Base-by-base conservation (phyloP, 139 green algal genomes). In the Pedinophyceae sp. region DNA sequence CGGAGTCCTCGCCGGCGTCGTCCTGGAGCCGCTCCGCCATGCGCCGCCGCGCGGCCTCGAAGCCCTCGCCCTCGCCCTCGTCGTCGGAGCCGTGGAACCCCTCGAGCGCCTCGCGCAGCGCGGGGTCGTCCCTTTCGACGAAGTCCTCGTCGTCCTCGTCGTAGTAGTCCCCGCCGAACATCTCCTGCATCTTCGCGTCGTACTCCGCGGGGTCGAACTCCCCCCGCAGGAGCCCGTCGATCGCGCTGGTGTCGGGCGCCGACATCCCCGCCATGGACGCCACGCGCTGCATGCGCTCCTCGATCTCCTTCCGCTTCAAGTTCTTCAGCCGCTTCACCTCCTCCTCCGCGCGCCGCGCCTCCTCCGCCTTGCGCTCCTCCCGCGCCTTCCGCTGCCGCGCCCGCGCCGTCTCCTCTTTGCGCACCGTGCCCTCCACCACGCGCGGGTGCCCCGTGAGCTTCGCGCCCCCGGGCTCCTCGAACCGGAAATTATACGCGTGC, bases 161-260 rank as follows among this genome's bases (percentile, higher is more conserved):
- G 54, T 97, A 97, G 64, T 94, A 97, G 0, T 85, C 74, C 25
- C 93, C 83, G 7, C 71, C 75, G 71, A 96, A 97, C 0, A 80
- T 77, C 2, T 54, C 74, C 23, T 62, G 70, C 89, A 97, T 97
- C 38, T 77, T 69, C 23, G 51, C 59, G 73, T 97, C 89, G 68
- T 89, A 88, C 52, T 80, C 80, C 25, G 83, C 88, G 0, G 83
- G 80, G 59, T 97, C 87, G 62, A 95, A 97, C 27, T 97, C 89
- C 2, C 71, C 79, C 10, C 85, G 79, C 48, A 95, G 61, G 34
- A 93, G 65, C 10, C 72, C 59, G 16, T 79, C 65, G 16, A 87
- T 52, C 10, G 25, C 24, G 24, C 10, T 15, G 24, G 7, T 15
- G 10, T 19, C 10, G 34, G 34, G 34, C 10, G 34, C 34, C 7